phyloP scores from a whole-genome alignment of 345 rosid species.

The Gossypium stocksii region DNA sequence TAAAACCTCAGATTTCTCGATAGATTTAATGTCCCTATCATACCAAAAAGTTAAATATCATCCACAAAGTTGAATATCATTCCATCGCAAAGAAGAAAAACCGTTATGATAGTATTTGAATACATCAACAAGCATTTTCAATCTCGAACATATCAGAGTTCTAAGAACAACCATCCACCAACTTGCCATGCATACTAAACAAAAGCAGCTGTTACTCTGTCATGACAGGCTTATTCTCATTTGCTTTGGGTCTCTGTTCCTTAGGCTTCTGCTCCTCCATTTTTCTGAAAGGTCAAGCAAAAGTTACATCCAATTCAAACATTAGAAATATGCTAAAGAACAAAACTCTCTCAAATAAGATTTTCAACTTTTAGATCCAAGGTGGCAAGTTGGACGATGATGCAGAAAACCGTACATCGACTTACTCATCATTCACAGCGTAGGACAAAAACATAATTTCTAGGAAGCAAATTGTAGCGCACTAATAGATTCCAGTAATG shows the following conservation, averaged over 20 bases:
- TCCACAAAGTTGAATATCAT: background rate
- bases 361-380: background rate
- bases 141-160: background rate
- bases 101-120: background rate
- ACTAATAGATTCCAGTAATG: background rate
- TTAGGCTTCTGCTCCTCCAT: conserved; percentile 91
- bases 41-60: background rate
- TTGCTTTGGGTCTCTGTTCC: conserved; percentile 89
- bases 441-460: background rate
- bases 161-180: background rate
- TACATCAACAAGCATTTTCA: conserved; percentile 3
- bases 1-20: background rate
- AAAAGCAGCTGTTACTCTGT: conserved; percentile 43
- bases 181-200: conserved; percentile 4
- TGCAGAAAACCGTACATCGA: background rate
- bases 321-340: background rate
- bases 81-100: conserved; percentile 14
- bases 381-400: background rate
- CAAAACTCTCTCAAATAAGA: background rate
- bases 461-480: no score
- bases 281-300: conserved; percentile 47
- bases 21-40: background rate
- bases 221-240: conserved; percentile 96
- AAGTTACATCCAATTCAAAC: background rate
- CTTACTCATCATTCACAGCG: background rate